Base-by-base conservation (phyloP, 2,329 filamentous ascomycete genomes). In the Rutstroemia sp. region DNA sequence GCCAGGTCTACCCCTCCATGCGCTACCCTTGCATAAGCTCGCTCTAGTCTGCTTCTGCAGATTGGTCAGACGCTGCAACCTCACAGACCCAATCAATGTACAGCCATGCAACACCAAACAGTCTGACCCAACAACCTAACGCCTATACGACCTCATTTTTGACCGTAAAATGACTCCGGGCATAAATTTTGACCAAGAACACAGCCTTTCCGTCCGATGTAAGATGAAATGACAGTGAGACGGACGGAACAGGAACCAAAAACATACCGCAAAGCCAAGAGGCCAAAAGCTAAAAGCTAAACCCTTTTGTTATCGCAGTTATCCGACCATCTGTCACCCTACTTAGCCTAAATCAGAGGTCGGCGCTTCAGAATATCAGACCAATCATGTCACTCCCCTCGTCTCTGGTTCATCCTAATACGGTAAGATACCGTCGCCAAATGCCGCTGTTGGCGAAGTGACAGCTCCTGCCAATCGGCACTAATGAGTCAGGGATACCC, bases 1-100 rank as follows among this genome's bases (percentile, higher is more conserved):
- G 53, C 53, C 53, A 55, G 46, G 53, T 55, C 30, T 55, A 50
- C 46, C 53, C 53, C 53, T 55, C 53, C 25, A 54, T 47, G 23
- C 46, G 40, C n/a, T 30, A 23, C 46, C 53, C 34, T 55, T 19
- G n/a, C 21, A 34, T 34, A 12, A 12, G 10, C 12, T 34, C 10
- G 30, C 30, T 34, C 12, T 34, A 34, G 30, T 34, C 10, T 5
- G 34, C 2, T 7, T 50, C 23, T 42, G 34, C 36, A 55, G 30
- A 54, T 50, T 42, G 42, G 34, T 42, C 38, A 14, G 38, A 38
- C 46, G 53, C 53, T 39, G 46, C 46, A 42, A 25, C 52, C 48
- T 44, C 34, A n/a, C 53, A 27, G 30, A 34, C 30, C 30, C 8
- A 34, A 34, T 34, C 30, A 34, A 4, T 12, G 10, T 34, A 2